Conservation (phyloP, 2,329 filamentous ascomycete species). For the Alternaria triticina region DNA sequence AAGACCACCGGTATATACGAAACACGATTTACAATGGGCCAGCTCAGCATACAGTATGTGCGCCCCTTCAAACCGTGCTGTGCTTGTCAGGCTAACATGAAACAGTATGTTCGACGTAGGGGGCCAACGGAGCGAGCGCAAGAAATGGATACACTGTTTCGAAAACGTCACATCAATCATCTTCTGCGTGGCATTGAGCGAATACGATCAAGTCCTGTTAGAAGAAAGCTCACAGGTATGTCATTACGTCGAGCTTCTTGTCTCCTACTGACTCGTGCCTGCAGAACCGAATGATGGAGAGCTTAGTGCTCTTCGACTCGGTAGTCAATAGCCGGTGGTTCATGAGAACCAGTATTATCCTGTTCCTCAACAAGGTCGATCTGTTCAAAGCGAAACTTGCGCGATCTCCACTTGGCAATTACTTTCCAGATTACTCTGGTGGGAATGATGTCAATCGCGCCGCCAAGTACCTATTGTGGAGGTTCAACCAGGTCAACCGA, state of each 20-base stretch:
- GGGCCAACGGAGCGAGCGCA: conserved; percentile 93
- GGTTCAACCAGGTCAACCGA: conserved; percentile 97
- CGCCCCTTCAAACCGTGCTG: conserved; percentile 7
- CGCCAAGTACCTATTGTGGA: conserved; percentile 96
- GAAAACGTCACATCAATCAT: conserved; percentile 99
- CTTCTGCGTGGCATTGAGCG: conserved; percentile 96
- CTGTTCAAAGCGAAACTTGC: conserved; percentile 94
- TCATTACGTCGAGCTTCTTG: conserved; percentile 15
- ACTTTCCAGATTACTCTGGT: conserved; percentile 97
- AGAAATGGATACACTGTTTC: conserved; percentile 99
- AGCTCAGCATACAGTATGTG: conserved; percentile 95
- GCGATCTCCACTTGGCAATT: conserved; percentile 87
- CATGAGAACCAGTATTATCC: conserved; percentile 97
- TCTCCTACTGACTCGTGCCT: conserved; percentile 30
- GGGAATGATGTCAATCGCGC: conserved; percentile 98
- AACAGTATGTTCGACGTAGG: conserved; percentile 98
- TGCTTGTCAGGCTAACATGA: conserved; percentile 36
- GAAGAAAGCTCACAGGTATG: conserved; percentile 96
- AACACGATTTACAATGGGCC: conserved; percentile 97
- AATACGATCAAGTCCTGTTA: conserved; percentile 96
- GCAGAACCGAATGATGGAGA: conserved; percentile 99
- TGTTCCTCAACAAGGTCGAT: conserved; percentile 99
- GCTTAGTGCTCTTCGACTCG: conserved; percentile 92
- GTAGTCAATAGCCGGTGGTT: conserved; percentile 99
- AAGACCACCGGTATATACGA: conserved; percentile 99